A percentile compares a stretch with the other conserved stretches of the same genome.
These are phyloP conservation scores for Boletus fagicola DNA, from an alignment of 768 basidiomycete genomes.

Conservation along the genomic window DNA sequence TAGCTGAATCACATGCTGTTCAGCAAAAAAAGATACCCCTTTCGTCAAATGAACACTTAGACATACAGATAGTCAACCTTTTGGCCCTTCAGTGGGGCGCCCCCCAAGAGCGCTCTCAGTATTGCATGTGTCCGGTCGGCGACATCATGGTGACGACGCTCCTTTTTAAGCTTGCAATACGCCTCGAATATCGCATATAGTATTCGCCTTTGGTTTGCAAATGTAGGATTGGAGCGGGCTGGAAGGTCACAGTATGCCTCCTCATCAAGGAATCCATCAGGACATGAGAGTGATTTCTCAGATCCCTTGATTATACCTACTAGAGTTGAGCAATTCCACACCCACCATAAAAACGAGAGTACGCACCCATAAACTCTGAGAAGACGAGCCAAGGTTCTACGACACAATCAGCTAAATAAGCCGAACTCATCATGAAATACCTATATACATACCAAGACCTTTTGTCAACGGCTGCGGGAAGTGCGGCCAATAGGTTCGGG, in stretches of 20 bases:
- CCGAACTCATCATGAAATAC: not conserved
- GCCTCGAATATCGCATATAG: constrained; percentile 54
- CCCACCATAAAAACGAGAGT: not conserved
- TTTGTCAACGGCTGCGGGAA: too few species aligned
- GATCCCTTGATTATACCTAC: constrained; percentile 71
- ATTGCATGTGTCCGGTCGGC: constrained; percentile 65
- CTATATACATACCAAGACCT: constrained; percentile 45
- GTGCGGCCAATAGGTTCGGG: too few species aligned
- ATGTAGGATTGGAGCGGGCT: constrained; percentile 50
- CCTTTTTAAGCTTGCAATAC: constrained; percentile 48
- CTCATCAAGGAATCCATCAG: constrained; percentile 41
- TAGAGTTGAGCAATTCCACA: not conserved
- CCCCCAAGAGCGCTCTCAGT: constrained; percentile 34
- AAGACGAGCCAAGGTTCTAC: constrained; percentile 63
- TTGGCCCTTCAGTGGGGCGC: constrained; percentile 34
- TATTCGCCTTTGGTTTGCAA: constrained; percentile 45
- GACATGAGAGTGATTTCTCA: constrained; percentile 43
- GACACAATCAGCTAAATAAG: not conserved
- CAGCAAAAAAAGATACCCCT: not conserved
- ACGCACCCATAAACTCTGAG: constrained; percentile 60
- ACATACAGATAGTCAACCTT: constrained; percentile 57
- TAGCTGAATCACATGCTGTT: constrained; percentile 39
- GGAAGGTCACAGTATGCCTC: constrained; percentile 48
- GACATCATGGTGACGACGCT: constrained; percentile 46
- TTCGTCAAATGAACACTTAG: not conserved